Base-by-base conservation (phyloP, 2,329 filamentous ascomycete genomes). In the Fusarium keratoplasticum region DNA sequence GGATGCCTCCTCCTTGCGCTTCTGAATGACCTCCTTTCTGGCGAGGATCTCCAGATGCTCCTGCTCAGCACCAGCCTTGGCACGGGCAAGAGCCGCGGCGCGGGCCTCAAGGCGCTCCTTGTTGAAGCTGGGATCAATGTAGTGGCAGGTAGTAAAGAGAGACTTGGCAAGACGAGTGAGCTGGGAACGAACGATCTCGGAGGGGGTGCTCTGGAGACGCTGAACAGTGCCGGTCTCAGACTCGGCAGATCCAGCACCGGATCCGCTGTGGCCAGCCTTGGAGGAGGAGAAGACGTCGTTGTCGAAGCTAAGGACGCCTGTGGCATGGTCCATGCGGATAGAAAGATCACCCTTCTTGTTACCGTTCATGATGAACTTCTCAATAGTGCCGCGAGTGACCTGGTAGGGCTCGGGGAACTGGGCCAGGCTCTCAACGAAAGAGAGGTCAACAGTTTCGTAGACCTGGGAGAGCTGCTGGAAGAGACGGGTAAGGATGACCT, bases 331-430 rank as follows among this genome's bases (percentile, higher is more conserved):
- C 85, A 98, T 95, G 71, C 96, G 95, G 79, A 99, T 97, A 63
- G 96, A 94, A 54, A 99, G 89, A 79, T 99, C 96, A 66, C 96
- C 96, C 90, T 99, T 99, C 91, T 99, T 99, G 90, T 97, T 98
- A 74, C 96, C 96, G 84, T 99, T 99, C 96, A 99, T 99, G 89
- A 99, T 98, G 89, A 99, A 99, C 87, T 98, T 99, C 88, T 99
- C 96, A 76, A 99, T 97, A 71, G 94, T 97, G 76, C 93, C 91
- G 63, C 94, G 92, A 73, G 90, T 93, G 76, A 98, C 95, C 85
- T 98, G 93, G 90, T 97, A 98, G 47, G 96, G 95, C 82, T 97
- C 95, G 11, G 96, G 96, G 89, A 99, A 99, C 81, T 96, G 90
- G 72, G 96, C 96, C 64, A 99, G 93, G 80, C 94, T 92, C 83